Base-by-base conservation (phyloP, 2,329 filamentous ascomycete species). In the Diaporthe ilicicola region DNA sequence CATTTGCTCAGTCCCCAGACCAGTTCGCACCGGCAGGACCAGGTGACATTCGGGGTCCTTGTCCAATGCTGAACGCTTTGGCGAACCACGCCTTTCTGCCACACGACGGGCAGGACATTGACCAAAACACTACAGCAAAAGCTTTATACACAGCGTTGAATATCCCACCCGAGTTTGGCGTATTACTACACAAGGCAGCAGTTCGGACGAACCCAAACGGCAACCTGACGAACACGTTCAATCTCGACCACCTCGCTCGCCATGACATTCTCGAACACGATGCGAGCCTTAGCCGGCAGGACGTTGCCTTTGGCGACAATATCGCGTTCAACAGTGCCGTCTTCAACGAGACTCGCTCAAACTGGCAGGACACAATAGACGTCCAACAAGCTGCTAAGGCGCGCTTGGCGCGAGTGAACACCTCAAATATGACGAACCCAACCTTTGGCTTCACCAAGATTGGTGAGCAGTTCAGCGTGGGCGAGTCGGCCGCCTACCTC, bases 11-110 rank as follows among this genome's bases (percentile, higher is more conserved):
- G 44, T 50, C 66, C 1, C 53, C 32, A 1, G 37, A 59, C 10
- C 54, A 69, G 22, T 69, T 55, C 32, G 42, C 54, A n/a, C 66
- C 66, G 15, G 66, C 66, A 8, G 66, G 53, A 27, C 66, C 66
- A 17, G 54, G 66, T 10, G 66, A 69, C 22, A 79, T 80, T 22
- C 78, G 81, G 13, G 80, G 81, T 0, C 84, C 85, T 32, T 88
- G 85, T 70, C 85, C 86, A 0, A 85, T 86, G 81, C 76, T 87
- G 59, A 88, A 88, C 75, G 82, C 85, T 0, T 77, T 87, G 13
- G 82, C 85, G 9, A 88, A 87, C 74, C 83, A 87, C 70, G 82
- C 81, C n/a, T 85, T 83, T 69, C 79, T 87, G 3, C 84, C 83
- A 3, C 85, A 80, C 56, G 76, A 84, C 66, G 85, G 85, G 34